Percentiles rank a stretch among this genome's conserved stretches.
Evolutionary conservation across 257 asterid species (phyloP).

Genomic region (Solanum habrochaites): DNA sequence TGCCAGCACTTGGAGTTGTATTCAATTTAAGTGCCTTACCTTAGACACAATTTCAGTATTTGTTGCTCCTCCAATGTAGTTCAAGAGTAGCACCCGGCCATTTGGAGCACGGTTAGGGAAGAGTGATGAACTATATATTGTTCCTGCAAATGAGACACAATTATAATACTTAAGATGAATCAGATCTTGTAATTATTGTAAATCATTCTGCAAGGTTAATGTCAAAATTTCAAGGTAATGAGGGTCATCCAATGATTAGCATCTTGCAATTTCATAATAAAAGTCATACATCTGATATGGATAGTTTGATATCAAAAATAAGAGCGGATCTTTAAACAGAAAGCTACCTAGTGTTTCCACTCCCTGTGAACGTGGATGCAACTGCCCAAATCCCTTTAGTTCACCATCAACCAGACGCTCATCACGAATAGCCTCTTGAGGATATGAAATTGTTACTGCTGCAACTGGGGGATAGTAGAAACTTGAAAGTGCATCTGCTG

Average conservation of each 20-base stretch:
- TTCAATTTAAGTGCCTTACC: constrained; percentile 27
- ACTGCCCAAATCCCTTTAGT: constrained; percentile 94
- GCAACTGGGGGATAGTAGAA: constrained; percentile 96
- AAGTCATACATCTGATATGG: not conserved
- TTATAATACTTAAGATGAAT: not conserved
- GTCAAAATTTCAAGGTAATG: not conserved
- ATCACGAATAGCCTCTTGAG: constrained; percentile 67
- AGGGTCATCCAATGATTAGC: not conserved
- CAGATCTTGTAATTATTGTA: not conserved
- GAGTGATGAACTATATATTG: constrained; percentile 93
- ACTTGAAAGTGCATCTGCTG: constrained; percentile 70
- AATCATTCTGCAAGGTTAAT: not conserved
- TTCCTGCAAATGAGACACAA: constrained; percentile 45
- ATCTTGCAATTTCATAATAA: not conserved
- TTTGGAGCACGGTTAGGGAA: constrained; percentile 96
- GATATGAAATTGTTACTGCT: constrained; percentile 85
- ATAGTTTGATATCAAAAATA: not conserved
- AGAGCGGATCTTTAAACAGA: not conserved
- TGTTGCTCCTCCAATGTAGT: constrained; percentile 92
- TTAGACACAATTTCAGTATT: constrained; percentile 71
- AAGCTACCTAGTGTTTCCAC: constrained; percentile 89
- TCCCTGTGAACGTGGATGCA: constrained; percentile 98
- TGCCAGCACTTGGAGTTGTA: not conserved
- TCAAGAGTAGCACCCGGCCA: constrained; percentile 80
- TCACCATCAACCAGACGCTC: constrained; percentile 74